A percentile compares a stretch with the other conserved stretches of the same genome.
Conservation (phyloP, 371 early-diverging fungal genomes). For the Parasitella parasitica region DNA sequence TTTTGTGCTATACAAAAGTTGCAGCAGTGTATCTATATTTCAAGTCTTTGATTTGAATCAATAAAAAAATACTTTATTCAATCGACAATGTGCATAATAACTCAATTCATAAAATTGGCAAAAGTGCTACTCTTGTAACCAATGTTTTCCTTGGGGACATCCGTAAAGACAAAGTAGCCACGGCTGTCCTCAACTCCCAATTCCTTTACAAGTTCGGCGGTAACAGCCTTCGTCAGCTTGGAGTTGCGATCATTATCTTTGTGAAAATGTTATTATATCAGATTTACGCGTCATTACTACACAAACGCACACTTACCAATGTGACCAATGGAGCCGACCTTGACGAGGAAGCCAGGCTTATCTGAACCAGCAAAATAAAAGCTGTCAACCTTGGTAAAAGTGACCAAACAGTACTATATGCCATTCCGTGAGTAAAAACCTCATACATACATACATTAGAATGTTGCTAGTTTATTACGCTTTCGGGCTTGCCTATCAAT, state of each 20-base stretch:
- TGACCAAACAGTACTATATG: conserved; percentile 46
- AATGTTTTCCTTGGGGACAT: conserved; percentile 30
- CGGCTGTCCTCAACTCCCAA: conserved; percentile 30
- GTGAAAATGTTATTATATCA: not conserved
- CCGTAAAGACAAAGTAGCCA: conserved; percentile 44
- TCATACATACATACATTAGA: not conserved
- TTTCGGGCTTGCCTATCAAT: conserved; percentile 47
- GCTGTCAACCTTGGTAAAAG: conserved; percentile 37
- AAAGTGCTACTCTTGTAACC: conserved; percentile 43
- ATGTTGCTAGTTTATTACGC: conserved; percentile 39
- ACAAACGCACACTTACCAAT: conserved; percentile 25
- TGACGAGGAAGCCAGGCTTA: conserved; percentile 39
- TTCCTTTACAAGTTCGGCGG: conserved; percentile 30
- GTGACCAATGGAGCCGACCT: conserved; percentile 44
- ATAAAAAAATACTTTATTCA: too few relatives aligned
- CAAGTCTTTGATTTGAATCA: too few relatives aligned
- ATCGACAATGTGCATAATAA: too few relatives aligned
- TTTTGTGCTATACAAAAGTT: too few relatives aligned
- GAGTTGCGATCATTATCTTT: conserved; percentile 42
- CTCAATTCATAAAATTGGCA: conserved; percentile 17
- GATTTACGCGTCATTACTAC: not conserved
- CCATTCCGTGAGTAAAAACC: too few relatives aligned
- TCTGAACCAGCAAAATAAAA: conserved; percentile 32
- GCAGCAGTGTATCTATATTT: too few relatives aligned
- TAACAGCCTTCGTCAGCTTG: conserved; percentile 24